These are phyloP conservation scores for Roridomyces roridus DNA, from an alignment of 768 basidiomycete species.

Conservation along the genomic window DNA sequence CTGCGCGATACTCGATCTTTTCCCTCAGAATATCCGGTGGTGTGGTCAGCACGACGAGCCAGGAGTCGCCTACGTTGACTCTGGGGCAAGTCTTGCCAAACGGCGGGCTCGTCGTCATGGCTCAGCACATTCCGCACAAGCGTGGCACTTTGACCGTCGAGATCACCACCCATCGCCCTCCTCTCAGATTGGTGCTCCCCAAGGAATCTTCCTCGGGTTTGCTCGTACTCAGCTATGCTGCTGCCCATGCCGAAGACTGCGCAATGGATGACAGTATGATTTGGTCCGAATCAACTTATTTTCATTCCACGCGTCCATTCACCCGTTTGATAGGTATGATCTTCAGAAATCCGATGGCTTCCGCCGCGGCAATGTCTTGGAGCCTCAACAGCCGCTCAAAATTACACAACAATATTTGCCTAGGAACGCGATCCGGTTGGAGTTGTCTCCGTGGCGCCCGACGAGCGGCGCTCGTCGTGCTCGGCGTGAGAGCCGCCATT, in stretches of 20 bases:
- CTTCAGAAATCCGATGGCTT: no score
- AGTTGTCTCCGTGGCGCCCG: slow-evolving; percentile 8
- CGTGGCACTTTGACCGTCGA: no score
- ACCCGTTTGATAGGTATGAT: no score
- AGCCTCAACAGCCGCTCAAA: no score
- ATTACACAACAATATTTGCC: no score
- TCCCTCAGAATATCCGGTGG: slow-evolving; percentile 9
- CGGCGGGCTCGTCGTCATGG: slow-evolving; percentile 26
- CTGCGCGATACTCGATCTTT: slow-evolving; percentile 25
- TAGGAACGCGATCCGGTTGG: neutral
- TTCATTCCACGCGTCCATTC: no score
- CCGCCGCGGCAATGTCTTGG: no score
- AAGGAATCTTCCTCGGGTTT: slow-evolving; percentile 23
- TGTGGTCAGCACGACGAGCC: slow-evolving; percentile 10
- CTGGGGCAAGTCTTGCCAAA: slow-evolving; percentile 5
- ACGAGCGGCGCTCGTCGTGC: neutral
- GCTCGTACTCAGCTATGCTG: slow-evolving; percentile 26
- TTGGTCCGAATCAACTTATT: slow-evolving; percentile 23
- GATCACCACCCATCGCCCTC: no score
- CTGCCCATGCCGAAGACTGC: neutral
- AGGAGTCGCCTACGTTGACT: slow-evolving; percentile 13
- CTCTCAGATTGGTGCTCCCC: slow-evolving; percentile 14
- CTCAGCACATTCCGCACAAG: slow-evolving; percentile 10
- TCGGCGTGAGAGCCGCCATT: slow-evolving; percentile 25
- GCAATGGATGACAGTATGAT: slow-evolving; percentile 24